Percentiles rank a stretch among this genome's conserved stretches.
Evolutionary conservation across 164 flowering plant species (phyloP).

Genomic region (Umbilicus rupestris): DNA sequence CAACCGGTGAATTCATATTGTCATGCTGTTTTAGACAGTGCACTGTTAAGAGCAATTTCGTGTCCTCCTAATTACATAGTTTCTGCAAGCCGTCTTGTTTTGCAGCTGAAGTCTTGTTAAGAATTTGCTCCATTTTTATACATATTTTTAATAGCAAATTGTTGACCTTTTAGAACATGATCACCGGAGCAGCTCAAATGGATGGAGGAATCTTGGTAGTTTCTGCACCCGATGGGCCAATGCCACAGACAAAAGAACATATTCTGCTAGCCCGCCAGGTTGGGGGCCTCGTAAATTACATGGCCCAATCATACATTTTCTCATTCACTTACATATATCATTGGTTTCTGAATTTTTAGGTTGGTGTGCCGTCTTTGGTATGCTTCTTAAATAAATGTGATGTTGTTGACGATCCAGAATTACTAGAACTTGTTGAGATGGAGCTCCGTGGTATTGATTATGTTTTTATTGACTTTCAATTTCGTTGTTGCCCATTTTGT

Average conservation of each 20-base stretch:
- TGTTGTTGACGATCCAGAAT: conserved; percentile 58
- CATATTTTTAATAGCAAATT: neutral
- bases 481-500: neutral
- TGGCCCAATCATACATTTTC: neutral
- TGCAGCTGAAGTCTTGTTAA: neutral
- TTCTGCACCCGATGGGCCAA: conserved; percentile 61
- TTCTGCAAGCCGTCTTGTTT: no score
- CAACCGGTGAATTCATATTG: neutral
- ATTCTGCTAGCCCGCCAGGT: conserved; percentile 56
- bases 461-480: neutral
- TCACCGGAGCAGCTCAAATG: conserved; percentile 65
- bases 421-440: conserved; percentile 47
- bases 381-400: conserved; percentile 57
- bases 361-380: conserved; percentile 55
- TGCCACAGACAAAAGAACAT: conserved; percentile 70
- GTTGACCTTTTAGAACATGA: conserved; percentile 36
- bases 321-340: neutral
- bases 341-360: neutral
- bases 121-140: neutral
- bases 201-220: conserved; percentile 63
- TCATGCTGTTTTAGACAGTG: neutral
- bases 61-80: no score
- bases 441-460: conserved; percentile 31
- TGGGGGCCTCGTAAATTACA: neutral
- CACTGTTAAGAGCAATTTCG: no score